A percentile compares a stretch with the other conserved stretches of the same genome.
Conservation (phyloP, 2,329 filamentous ascomycete genomes). For the Calonectria multiphialidica region DNA sequence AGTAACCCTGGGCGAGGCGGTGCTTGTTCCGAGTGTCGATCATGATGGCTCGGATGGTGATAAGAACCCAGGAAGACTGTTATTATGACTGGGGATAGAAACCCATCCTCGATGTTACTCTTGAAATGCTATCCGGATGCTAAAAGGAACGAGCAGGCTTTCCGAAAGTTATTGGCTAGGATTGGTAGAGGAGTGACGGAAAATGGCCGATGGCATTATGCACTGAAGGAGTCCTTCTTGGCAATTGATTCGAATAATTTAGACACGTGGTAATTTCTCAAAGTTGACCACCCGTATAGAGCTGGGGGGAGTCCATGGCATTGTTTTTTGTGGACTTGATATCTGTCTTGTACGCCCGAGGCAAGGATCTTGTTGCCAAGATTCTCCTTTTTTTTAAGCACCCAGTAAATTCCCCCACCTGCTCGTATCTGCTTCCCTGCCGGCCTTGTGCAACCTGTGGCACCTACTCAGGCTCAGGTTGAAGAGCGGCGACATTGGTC, state of each 20-base stretch:
- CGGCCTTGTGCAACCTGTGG: slow-evolving; percentile 38
- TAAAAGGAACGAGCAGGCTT: not conserved
- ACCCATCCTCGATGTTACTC: slow-evolving; percentile 20
- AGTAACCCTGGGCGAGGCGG: slow-evolving; percentile 32
- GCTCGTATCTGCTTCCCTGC: slow-evolving; percentile 31
- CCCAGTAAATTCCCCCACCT: slow-evolving; percentile 8
- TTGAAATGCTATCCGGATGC: not conserved
- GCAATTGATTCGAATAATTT: slow-evolving; percentile 8
- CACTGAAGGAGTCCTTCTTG: not conserved
- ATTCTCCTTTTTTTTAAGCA: slow-evolving; percentile 33
- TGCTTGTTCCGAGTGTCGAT: slow-evolving; percentile 32
- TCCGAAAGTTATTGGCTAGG: not conserved
- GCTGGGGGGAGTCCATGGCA: slow-evolving; percentile 6
- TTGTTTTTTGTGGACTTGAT: not conserved
- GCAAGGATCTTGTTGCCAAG: slow-evolving; percentile 25
- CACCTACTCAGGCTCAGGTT: too few species aligned
- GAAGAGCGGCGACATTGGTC: too few species aligned
- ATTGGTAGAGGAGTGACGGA: not conserved
- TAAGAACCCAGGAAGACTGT: not conserved
- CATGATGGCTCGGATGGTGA: not conserved
- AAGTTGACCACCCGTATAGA: not conserved
- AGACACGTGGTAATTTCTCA: not conserved
- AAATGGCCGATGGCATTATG: not conserved
- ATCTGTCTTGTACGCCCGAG: slow-evolving; percentile 21
- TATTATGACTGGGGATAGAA: slow-evolving; percentile 26